Base-by-base conservation (phyloP, 164 flowering plant genomes). In the Nymphaea thermarum region DNA sequence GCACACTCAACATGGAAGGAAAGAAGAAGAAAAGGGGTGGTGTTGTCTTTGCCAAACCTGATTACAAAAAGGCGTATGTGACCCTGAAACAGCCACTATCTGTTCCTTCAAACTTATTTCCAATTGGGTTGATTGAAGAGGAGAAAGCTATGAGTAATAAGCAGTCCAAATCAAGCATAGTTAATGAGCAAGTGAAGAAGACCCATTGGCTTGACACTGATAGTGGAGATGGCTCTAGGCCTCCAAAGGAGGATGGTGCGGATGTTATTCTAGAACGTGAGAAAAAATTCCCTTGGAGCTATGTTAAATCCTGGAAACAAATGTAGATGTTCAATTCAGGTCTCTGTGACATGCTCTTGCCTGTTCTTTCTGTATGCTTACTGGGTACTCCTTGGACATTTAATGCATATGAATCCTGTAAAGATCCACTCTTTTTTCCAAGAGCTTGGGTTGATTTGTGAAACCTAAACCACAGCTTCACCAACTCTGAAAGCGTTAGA, bases 1-100 rank as follows among this genome's bases (percentile, higher is more conserved):
- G 70, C 25, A 72, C 74, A 66, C 55, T 72, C 12, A 72, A 72
- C 64, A 67, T 67, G 70, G 74, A 72, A 12, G 74, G 74, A 17
- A 72, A 72, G 74, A 72, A 72, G 55, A 72, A 64, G 70, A 64
- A 67, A 25, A 43, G 74, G 43, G 74, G 74, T 3, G 74, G 74
- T 8, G 60, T 72, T 45, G 67, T 72, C 63, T 36, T 67, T 11
- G 74, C 74, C 14, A 72, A 72, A 60, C 74, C 74, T 25, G 74
- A 72, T 44, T 72, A 67, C 63, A 72, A 72, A 42, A 72, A 72
- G 70, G 74, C 74, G 6, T 72, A 72, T 44, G 74, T 72, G 42
- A 72, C 74, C 43, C 70, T 72, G n/a, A 72, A 72, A 59, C 41
- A 11, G 51, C 74, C 74, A 0, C 62, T 72, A 14, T 72, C 74